Percentiles rank a stretch among this genome's conserved stretches.
Conservation (phyloP, 495 filamentous ascomycete species). For the Poronia punctata region DNA sequence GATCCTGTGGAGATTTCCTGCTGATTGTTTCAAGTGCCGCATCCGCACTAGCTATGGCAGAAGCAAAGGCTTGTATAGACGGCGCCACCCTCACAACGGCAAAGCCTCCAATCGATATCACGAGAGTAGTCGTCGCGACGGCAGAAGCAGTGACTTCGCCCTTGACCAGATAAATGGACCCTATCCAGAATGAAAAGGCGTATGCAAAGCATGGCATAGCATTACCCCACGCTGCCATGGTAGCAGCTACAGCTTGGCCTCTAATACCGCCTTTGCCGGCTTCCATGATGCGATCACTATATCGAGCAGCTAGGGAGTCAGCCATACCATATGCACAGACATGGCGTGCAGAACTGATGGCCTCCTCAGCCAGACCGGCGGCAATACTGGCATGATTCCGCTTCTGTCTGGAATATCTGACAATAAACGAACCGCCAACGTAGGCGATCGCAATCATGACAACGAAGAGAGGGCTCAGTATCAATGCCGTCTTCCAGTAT, state of each 20-base stretch:
- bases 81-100: slow-evolving; percentile 72
- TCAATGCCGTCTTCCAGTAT: slow-evolving; percentile 63
- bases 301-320: slow-evolving; percentile 69
- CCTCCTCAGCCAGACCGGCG: slow-evolving; percentile 74
- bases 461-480: slow-evolving; percentile 58
- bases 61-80: slow-evolving; percentile 66
- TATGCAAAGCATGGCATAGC: slow-evolving; percentile 68
- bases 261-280: slow-evolving; percentile 64
- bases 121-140: slow-evolving; percentile 64
- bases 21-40: slow-evolving; percentile 80
- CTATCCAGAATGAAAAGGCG: slow-evolving; percentile 77
- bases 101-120: slow-evolving; percentile 72
- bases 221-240: slow-evolving; percentile 68
- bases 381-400: slow-evolving; percentile 58
- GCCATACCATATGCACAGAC: slow-evolving; percentile 75
- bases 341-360: slow-evolving; percentile 71
- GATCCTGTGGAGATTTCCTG: slow-evolving; percentile 65
- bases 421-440: slow-evolving; percentile 51
- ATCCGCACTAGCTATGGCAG: slow-evolving; percentile 58
- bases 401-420: slow-evolving; percentile 60
- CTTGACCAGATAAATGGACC: slow-evolving; percentile 56
- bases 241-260: slow-evolving; percentile 52
- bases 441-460: slow-evolving; percentile 58
- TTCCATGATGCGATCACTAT: slow-evolving; percentile 54
- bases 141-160: slow-evolving; percentile 40